Conservation (phyloP, 2,329 filamentous ascomycete species). For the Gnomoniopsis smithogilvyi region DNA sequence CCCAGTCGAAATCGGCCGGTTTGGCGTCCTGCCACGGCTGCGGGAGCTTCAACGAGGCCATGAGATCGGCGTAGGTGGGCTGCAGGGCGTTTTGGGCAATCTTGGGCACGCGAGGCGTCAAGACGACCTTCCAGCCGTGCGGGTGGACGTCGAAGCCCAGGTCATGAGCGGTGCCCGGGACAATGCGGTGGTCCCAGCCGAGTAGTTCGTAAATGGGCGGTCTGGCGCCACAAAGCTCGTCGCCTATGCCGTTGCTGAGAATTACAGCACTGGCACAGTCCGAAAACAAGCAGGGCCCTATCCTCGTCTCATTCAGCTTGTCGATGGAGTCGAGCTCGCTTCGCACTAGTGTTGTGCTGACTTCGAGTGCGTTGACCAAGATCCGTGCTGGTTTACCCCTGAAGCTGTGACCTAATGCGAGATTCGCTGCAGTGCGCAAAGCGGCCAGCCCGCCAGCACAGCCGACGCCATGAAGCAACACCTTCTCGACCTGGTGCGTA, state of each 20-base stretch:
- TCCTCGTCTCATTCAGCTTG: constrained; percentile 56
- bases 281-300: constrained; percentile 65
- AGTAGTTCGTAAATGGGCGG: constrained; percentile 56
- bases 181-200: constrained; percentile 61
- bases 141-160: constrained; percentile 65
- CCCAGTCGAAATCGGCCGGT: constrained; percentile 67
- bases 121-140: constrained; percentile 64
- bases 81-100: constrained; percentile 49
- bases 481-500: constrained; percentile 57
- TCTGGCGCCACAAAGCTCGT: constrained; percentile 21
- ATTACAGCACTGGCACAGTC: constrained; percentile 67
- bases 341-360: constrained; percentile 58
- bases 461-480: constrained; percentile 63
- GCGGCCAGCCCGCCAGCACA: constrained; percentile 63
- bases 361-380: constrained; percentile 62
- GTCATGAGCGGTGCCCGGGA: constrained; percentile 60
- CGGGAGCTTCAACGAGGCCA: constrained; percentile 34
- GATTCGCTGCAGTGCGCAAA: constrained; percentile 61
- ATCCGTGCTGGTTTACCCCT: constrained; percentile 59
- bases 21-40: constrained; percentile 38
- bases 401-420: constrained; percentile 61
- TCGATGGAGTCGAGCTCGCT: constrained; percentile 64
- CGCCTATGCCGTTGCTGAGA: constrained; percentile 60
- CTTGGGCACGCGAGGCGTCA: constrained; percentile 59
- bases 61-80: constrained; percentile 52